These are phyloP conservation scores for Lodderomyces jiufengensis DNA, from an alignment of 1,139 yeast species.

Conservation along the genomic window DNA sequence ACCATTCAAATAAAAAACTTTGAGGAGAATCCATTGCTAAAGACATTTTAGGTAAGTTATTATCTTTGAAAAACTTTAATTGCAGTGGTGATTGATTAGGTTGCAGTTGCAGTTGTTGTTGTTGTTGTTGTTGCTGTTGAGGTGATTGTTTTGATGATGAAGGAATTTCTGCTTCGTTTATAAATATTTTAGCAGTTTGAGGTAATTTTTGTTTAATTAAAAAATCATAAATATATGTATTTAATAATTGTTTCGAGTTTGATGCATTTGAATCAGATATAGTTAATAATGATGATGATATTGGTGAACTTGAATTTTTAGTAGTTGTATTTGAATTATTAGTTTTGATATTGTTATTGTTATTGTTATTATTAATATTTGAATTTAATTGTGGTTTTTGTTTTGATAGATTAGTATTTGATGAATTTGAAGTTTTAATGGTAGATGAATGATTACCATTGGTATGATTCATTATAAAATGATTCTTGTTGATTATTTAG, in stretches of 20 bases:
- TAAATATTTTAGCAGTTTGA: slow-evolving; percentile 70
- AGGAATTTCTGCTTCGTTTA: slow-evolving; percentile 66
- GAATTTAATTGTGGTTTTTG: slow-evolving; percentile 29
- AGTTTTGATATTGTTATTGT: neutral
- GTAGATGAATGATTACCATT: slow-evolving; percentile 64
- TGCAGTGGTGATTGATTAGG: slow-evolving; percentile 11
- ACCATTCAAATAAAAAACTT: slow-evolving; percentile 89
- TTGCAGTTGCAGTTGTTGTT: slow-evolving; percentile 18
- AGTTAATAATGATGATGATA: slow-evolving; percentile 16
- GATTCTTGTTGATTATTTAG: too few relatives aligned
- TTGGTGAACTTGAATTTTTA: slow-evolving; percentile 1
- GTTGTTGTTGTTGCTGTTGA: slow-evolving; percentile 2
- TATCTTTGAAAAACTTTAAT: slow-evolving; percentile 20
- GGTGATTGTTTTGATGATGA: slow-evolving; percentile 9
- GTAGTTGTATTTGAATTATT: neutral
- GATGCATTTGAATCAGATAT: slow-evolving; percentile 51
- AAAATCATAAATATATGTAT: slow-evolving; percentile 86
- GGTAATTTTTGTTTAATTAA: slow-evolving; percentile 68
- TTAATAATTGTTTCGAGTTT: slow-evolving; percentile 63
- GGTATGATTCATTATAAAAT: slow-evolving; percentile 73
- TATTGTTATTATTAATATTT: slow-evolving; percentile 9
- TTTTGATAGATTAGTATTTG: slow-evolving; percentile 23
- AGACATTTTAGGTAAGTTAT: slow-evolving; percentile 47
- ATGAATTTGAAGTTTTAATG: slow-evolving; percentile 28
- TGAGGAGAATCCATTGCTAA: slow-evolving; percentile 77